These are phyloP conservation scores for Carex pumila DNA, from an alignment of 176 grass and related monocot genomes.

Conservation along the genomic window DNA sequence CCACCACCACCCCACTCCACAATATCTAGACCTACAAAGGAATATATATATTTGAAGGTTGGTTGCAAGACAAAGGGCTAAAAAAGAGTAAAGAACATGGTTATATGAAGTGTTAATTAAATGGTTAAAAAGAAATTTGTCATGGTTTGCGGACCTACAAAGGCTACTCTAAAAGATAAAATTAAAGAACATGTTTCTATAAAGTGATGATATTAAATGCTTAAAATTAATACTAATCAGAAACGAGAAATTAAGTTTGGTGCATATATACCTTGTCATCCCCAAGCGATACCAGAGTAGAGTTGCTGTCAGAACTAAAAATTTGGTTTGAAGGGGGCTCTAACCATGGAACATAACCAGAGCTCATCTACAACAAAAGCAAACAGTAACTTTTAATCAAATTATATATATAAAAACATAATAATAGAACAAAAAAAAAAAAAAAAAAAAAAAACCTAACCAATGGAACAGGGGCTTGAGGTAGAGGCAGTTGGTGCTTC, in stretches of 20 bases:
- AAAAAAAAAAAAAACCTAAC: not conserved
- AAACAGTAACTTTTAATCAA: not conserved
- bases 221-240: not conserved
- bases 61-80: too few relatives aligned
- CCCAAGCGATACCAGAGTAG: constrained; percentile 15
- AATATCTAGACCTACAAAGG: not conserved
- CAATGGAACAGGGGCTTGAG: constrained; percentile 2
- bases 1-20: too few relatives aligned
- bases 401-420: not conserved
- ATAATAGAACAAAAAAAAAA: not conserved
- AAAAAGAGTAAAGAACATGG: too few relatives aligned
- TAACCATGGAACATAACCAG: constrained; percentile 13
- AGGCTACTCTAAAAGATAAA: not conserved
- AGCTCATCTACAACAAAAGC: constrained; percentile 15
- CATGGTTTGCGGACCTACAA: not conserved
- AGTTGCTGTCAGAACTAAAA: constrained; percentile 26
- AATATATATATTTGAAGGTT: too few relatives aligned
- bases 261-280: constrained; percentile 40
- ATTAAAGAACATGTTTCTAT: not conserved
- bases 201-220: not conserved
- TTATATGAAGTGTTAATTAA: too few relatives aligned
- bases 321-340: constrained; percentile 99
- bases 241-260: not conserved
- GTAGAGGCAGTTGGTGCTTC: constrained; percentile 3
- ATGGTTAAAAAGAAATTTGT: too few relatives aligned